A percentile compares a stretch with the other conserved stretches of the same genome.
Conservation (phyloP, 2,329 filamentous ascomycete species). For the Truncatella angustata region DNA sequence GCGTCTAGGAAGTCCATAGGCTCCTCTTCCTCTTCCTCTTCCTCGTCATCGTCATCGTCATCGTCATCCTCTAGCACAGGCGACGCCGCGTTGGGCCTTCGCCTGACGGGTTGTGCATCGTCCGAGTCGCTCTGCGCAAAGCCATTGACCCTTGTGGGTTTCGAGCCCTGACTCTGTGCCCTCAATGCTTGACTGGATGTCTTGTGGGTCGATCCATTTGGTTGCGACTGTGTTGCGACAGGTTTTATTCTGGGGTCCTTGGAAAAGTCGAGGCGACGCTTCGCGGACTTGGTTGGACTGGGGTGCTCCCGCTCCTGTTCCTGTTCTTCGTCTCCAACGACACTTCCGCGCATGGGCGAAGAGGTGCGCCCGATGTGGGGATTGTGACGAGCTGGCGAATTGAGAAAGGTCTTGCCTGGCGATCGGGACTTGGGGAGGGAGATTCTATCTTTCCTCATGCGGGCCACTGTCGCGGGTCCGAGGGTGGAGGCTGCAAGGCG, state of each 20-base stretch:
- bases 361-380: conserved; percentile 55
- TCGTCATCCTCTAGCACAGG: conserved; percentile 15
- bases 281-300: conserved; percentile 40
- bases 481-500: conserved; percentile 48
- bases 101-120: conserved; percentile 26
- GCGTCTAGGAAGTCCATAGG: too few species aligned
- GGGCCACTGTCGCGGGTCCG: conserved; percentile 49
- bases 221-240: conserved; percentile 19
- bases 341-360: conserved; percentile 43
- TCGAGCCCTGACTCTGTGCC: neutral
- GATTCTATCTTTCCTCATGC: conserved; percentile 46
- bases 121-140: conserved; percentile 23
- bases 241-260: conserved; percentile 20
- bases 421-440: conserved; percentile 52
- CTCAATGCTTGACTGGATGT: neutral
- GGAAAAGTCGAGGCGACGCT: conserved; percentile 54
- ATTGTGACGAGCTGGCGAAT: conserved; percentile 61
- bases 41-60: conserved; percentile 21
- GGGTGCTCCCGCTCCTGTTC: too few species aligned
- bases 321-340: conserved; percentile 23
- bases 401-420: conserved; percentile 61
- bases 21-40: conserved; percentile 21
- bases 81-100: conserved; percentile 20
- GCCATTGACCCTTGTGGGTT: conserved; percentile 17
- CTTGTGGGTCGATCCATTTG: conserved; percentile 20